Evolutionary conservation across 208 protist genomes (phyloP).

Genomic region (Leishmania turanica): DNA sequence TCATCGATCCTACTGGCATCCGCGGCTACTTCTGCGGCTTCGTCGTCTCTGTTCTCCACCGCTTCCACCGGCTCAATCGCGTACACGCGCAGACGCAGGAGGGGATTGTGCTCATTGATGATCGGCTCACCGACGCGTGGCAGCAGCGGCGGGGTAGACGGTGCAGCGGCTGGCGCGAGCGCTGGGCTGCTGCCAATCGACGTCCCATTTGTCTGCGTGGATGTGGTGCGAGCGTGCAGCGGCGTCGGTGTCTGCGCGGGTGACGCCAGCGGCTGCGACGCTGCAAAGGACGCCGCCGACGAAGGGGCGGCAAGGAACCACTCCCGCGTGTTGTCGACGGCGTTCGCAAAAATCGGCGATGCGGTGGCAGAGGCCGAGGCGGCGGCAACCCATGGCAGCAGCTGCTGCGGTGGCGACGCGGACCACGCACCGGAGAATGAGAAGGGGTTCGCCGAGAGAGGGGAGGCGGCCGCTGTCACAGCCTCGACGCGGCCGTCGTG

Average conservation of each 20-base stretch:
- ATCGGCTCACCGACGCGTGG: conserved; percentile 33
- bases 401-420: background rate
- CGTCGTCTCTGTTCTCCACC: background rate
- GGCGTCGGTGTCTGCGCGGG: conserved; percentile 2
- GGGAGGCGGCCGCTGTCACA: conserved; percentile 4
- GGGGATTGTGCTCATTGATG: conserved; percentile 29
- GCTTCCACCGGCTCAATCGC: conserved; percentile 5
- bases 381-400: conserved; percentile 6
- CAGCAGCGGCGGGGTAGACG: conserved; percentile 29
- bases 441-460: conserved; percentile 10
- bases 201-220: conserved; percentile 17
- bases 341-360: background rate
- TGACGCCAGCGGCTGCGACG: background rate
- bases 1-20: background rate
- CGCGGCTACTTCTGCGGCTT: background rate
- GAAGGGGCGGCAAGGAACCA: background rate
- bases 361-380: background rate
- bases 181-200: conserved; percentile 31
- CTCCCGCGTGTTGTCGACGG: background rate
- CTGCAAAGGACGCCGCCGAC: conserved; percentile 2
- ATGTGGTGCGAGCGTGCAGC: conserved; percentile 16
- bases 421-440: background rate
- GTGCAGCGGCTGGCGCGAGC: conserved; percentile 16
- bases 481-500: conserved; percentile 31
- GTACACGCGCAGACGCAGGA: conserved; percentile 26